These are phyloP conservation scores for Epichloe brachyelytri DNA, from an alignment of 2,329 filamentous ascomycete species.

Conservation along the genomic window DNA sequence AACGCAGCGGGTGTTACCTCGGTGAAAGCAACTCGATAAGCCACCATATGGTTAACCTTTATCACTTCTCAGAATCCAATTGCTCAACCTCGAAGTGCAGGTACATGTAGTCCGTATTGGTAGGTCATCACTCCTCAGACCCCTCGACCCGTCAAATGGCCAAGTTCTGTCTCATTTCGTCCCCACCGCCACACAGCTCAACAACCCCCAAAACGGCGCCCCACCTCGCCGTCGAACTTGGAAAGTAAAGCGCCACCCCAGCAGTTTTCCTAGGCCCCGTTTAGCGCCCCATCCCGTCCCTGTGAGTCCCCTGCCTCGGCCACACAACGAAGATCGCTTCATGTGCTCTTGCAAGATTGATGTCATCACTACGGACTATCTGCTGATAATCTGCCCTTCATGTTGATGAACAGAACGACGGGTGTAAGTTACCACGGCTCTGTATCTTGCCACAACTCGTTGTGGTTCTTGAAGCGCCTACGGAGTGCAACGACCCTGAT, in stretches of 20 bases:
- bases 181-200: slow-evolving; percentile 3
- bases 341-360: background rate
- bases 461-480: too few species aligned
- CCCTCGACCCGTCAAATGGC: background rate
- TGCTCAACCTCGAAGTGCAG: too few species aligned
- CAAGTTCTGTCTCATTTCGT: background rate
- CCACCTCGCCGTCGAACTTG: background rate
- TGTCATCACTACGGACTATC: background rate
- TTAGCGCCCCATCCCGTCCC: slow-evolving; percentile 2
- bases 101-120: too few species aligned
- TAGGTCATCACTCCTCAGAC: too few species aligned
- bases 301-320: slow-evolving; percentile 9
- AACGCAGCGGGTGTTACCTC: too few species aligned
- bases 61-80: too few species aligned
- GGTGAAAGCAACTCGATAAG: background rate
- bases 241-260: slow-evolving; percentile 1
- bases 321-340: slow-evolving; percentile 5
- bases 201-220: background rate
- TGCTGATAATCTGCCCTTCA: background rate
- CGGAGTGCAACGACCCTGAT: too few species aligned
- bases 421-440: too few species aligned
- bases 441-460: too few species aligned
- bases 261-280: background rate
- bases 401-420: too few species aligned
- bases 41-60: too few species aligned